These are phyloP conservation scores for Massariosphaeria phaeospora DNA, from an alignment of 495 filamentous ascomycete genomes.

Conservation along the genomic window DNA sequence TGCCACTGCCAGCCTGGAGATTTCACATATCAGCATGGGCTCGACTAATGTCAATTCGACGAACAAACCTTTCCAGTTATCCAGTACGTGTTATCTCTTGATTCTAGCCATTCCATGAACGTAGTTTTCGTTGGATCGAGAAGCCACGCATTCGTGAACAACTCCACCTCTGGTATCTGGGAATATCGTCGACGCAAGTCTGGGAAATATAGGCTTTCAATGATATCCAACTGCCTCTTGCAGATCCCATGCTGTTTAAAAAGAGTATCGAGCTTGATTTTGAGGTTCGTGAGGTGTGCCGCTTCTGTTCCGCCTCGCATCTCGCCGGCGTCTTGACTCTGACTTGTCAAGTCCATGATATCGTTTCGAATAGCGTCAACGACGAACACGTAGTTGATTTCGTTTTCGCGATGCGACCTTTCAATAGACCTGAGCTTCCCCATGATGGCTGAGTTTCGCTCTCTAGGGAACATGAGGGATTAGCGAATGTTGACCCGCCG, in stretches of 20 bases:
- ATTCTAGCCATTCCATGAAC: neutral
- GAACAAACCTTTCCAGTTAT: neutral
- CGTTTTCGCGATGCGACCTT: neutral
- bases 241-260: neutral
- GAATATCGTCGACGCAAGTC: neutral
- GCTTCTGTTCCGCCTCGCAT: neutral
- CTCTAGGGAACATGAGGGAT: neutral
- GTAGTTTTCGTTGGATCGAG: neutral
- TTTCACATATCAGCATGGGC: too few relatives aligned
- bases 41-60: too few relatives aligned
- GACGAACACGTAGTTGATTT: neutral
- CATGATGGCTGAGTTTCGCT: neutral
- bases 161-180: neutral
- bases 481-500: too few relatives aligned
- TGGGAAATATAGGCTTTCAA: neutral
- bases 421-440: neutral
- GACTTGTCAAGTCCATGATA: neutral
- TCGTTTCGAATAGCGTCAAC: neutral
- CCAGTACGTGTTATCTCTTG: neutral
- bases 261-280: neutral
- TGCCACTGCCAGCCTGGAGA: constrained; percentile 5
- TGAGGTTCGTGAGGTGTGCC: neutral
- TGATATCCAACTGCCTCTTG: neutral
- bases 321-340: neutral
- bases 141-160: neutral